A percentile compares a stretch with the other conserved stretches of the same genome.
phyloP scores from a whole-genome alignment of 257 asterid genomes.

The Avicennia marina region DNA sequence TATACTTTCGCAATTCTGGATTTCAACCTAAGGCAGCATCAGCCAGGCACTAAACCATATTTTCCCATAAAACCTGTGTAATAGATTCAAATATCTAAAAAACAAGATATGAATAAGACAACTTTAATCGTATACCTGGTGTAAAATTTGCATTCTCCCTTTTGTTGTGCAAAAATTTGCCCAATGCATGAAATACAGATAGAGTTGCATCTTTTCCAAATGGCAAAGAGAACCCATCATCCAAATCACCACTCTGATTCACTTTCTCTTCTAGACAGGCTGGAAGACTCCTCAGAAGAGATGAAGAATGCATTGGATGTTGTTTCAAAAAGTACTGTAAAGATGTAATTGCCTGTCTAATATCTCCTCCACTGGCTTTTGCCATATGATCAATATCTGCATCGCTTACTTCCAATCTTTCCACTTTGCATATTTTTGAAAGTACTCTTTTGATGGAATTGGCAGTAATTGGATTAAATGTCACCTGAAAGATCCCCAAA shows the following conservation, averaged over 20 bases:
- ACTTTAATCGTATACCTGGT: conserved; percentile 42
- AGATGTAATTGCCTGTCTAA: conserved; percentile 82
- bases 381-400: conserved; percentile 71
- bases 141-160: conserved; percentile 46
- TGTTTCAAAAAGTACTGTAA: conserved; percentile 75
- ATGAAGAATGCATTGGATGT: conserved; percentile 28
- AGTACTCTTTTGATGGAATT: conserved; percentile 70
- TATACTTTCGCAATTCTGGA: conserved; percentile 4
- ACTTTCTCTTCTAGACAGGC: conserved; percentile 27
- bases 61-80: neutral
- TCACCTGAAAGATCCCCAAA: conserved; percentile 51
- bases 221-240: conserved; percentile 38
- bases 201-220: conserved; percentile 90
- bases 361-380: conserved; percentile 87
- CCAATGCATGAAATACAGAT: conserved; percentile 87
- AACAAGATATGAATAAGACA: conserved; percentile 4
- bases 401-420: conserved; percentile 51
- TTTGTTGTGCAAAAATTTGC: conserved; percentile 95
- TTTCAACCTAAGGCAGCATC: conserved; percentile 13
- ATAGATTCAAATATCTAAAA: conserved; percentile 1
- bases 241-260: conserved; percentile 25
- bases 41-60: conserved; percentile 7
- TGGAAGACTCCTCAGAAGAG: conserved; percentile 21
- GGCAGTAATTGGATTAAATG: conserved; percentile 71
- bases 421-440: conserved; percentile 58